phyloP scores from a whole-genome alignment of 192 early-diverging fungal species.

The Pecoramyces ruminantium region DNA sequence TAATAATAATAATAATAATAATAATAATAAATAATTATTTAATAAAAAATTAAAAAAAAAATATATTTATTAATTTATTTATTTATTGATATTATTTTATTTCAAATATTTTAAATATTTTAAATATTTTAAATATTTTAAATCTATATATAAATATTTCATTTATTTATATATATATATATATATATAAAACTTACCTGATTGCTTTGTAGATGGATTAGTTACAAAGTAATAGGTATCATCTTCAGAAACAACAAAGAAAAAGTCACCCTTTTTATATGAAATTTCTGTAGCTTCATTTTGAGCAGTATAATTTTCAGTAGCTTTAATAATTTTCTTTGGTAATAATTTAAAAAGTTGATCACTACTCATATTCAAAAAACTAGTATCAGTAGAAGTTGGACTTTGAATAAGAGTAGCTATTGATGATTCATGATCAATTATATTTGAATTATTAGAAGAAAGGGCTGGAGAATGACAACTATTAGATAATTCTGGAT shows the following conservation, averaged over 20 bases:
- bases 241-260: background rate
- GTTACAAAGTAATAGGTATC: background rate
- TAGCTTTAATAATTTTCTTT: background rate
- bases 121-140: no score
- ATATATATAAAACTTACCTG: background rate
- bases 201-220: background rate
- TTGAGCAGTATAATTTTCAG: background rate
- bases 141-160: no score
- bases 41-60: no score
- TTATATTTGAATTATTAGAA: background rate
- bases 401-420: background rate
- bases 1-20: no score
- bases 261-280: background rate
- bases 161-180: no score
- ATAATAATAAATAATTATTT: no score
- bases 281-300: background rate
- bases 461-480: background rate
- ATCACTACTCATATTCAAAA: background rate
- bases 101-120: no score
- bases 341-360: background rate
- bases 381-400: background rate
- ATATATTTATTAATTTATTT: no score
- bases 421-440: background rate
- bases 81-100: no score
- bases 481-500: background rate